Base-by-base conservation (phyloP, 192 early-diverging fungal genomes). In the Podila epigama region DNA sequence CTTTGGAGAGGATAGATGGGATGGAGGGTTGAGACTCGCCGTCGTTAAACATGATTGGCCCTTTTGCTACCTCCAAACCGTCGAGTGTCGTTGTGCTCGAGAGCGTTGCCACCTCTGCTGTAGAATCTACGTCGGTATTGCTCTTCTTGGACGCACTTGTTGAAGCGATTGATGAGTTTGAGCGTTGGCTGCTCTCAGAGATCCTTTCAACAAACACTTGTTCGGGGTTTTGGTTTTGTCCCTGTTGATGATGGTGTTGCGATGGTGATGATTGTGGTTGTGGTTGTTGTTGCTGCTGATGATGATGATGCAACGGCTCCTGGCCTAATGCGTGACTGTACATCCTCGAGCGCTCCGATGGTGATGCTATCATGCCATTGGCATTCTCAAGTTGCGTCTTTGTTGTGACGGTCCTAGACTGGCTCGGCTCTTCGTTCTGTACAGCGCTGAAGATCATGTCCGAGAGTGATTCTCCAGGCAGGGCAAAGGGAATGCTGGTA, bases 401-500 rank as follows among this genome's bases (percentile, higher is more conserved):
- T 48, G 44, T 5, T 16, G 20, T 18, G 5, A 22, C 7, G 25
- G 9, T 9, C 4, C 5, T 48, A 22, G 20, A 22, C n/a, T n/a
- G n/a, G n/a, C n/a, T 48, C 25, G 52, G 52, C 10, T 32, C 0
- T 27, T 54, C 52, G 13, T 40, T 18, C 27, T 31, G 40, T n/a
- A 61, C 63, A 41, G 40, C 63, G 9, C 53, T 67, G 37, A 75
- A 75, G 34, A 75, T 68, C 48, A 75, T 67, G 6, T 75, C 72
- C 9, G 72, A 68, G 1, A 75, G 48, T 20, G 72, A 63, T 40
- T 75, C 72, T 25, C 65, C 72, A 10, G 65, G 55, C 11, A 50
- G 60, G 9, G 35, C 60, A 51, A 75, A 68, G 12, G 25, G 44
- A 20, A 48, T 48, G 44, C 44, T 48, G 18, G 44, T 48, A 9